Base-by-base conservation (phyloP, 305 asterid genomes). In the Fraxinus latifolia region DNA sequence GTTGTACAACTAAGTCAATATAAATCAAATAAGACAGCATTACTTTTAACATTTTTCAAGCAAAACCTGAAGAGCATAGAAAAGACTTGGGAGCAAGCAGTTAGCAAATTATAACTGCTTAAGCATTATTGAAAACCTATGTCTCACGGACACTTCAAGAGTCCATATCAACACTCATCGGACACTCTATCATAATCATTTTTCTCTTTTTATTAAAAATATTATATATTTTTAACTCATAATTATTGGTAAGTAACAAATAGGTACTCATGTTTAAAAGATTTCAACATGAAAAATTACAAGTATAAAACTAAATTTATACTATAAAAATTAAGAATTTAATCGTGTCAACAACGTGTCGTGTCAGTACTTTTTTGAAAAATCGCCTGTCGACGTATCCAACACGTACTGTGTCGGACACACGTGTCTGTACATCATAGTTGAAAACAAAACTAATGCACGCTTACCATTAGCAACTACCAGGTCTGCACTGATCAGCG, bases 381-480 rank as follows among this genome's bases (percentile, higher is more conserved):
- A 44, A 44, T 12, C n/a, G 5, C 5, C 14, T 3, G 5, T 44
- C 17, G n/a, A 1, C 44, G 2, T 37, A 37, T 42, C n/a, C n/a
- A 4, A 42, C 53, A 44, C 5, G 17, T 44, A 42, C 11, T 5
- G 3, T 42, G 53, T 42, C 53, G n/a, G n/a, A 12, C 5, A 11
- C n/a, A 2, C n/a, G 3, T 42, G 53, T 42, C 53, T n/a, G 4
- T 42, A 15, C n/a, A 42, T 42, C 53, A 11, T 42, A 42, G 60
- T 2, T 31, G 42, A 70, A 31, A 70, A 32, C 25, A 15, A 31
- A 14, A 32, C 44, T 32, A 31, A 31, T 50, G 78, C 47, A 31
- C 29, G 84, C 90, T 87, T 86, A 94, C 91, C 86, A 33, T 84
- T 90, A 42, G 88, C 78, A 83, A 80, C 74, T 81, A 87, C 79